These are phyloP conservation scores for Chrysanthemum seticuspe DNA, from an alignment of 129 eudicot genomes.

Conservation along the genomic window DNA sequence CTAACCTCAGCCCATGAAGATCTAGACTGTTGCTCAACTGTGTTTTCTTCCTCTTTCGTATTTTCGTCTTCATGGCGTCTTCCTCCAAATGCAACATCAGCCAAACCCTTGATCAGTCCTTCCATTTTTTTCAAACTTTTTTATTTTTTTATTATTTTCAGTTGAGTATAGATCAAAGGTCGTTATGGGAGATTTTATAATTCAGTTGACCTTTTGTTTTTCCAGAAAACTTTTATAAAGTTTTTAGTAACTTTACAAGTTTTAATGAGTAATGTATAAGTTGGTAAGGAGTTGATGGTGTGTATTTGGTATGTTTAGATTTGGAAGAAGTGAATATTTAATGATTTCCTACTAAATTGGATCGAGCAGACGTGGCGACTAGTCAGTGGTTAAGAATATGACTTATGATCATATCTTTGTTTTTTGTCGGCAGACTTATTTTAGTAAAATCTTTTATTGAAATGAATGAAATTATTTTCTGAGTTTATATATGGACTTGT, in stretches of 20 bases:
- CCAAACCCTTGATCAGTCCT: constrained; percentile 70
- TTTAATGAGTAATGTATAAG: neutral
- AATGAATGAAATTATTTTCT: too few species aligned
- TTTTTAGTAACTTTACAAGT: neutral
- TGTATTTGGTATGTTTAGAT: neutral
- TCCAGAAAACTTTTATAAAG: neutral
- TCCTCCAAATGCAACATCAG: constrained; percentile 58
- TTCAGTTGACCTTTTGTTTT: constrained; percentile 17
- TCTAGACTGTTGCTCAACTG: constrained; percentile 67
- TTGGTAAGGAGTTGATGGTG: neutral
- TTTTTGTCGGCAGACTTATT: constrained; percentile 36
- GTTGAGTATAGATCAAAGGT: neutral
- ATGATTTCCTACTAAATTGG: constrained; percentile 16
- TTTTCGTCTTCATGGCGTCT: constrained; percentile 17
- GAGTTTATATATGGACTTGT: too few species aligned
- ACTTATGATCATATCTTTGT: neutral
- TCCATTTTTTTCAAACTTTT: constrained; percentile 49
- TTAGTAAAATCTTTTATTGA: neutral
- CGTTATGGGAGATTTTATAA: constrained; percentile 5
- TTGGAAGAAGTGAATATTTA: constrained; percentile 1
- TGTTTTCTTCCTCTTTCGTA: constrained; percentile 22
- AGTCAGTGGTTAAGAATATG: constrained; percentile 2
- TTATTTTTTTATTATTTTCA: constrained; percentile 6
- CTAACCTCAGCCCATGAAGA: constrained; percentile 96
- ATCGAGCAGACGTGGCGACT: constrained; percentile 22